Evolutionary conservation across 2,329 filamentous ascomycete genomes (phyloP).

Genomic region (Ascochyta fabae): DNA sequence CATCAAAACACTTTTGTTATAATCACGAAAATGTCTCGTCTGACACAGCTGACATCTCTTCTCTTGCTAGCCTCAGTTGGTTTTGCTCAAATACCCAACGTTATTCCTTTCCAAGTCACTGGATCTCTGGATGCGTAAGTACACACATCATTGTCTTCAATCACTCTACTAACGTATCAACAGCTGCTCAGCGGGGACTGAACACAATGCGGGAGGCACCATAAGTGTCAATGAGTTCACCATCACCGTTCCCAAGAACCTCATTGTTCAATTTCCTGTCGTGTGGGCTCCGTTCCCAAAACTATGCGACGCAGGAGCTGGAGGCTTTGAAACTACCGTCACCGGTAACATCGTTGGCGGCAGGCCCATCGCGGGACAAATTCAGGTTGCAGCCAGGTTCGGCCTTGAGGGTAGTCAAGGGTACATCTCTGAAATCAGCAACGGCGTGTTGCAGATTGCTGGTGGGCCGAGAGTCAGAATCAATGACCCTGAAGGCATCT

Average conservation of each 20-base stretch:
- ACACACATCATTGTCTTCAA: not conserved
- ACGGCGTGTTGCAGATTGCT: conserved; percentile 48
- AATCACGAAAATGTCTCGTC: conserved; percentile 26
- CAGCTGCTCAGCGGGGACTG: conserved; percentile 31
- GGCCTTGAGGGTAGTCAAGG: conserved; percentile 47
- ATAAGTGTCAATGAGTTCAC: conserved; percentile 55
- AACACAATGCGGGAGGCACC: conserved; percentile 55
- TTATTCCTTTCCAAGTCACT: conserved; percentile 35
- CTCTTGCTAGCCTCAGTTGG: conserved; percentile 28
- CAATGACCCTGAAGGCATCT: conserved; percentile 57
- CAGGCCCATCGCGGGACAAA: conserved; percentile 48
- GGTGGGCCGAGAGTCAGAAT: conserved; percentile 48
- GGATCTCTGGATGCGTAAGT: conserved; percentile 39
- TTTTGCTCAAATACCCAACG: conserved; percentile 30
- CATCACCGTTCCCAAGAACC: conserved; percentile 58
- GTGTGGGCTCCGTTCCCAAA: conserved; percentile 53
- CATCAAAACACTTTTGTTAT: not conserved
- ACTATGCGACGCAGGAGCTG: conserved; percentile 32
- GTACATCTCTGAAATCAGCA: conserved; percentile 46
- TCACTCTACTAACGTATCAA: not conserved
- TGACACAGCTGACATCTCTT: conserved; percentile 20
- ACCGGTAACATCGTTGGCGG: conserved; percentile 50
- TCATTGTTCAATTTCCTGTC: conserved; percentile 58
- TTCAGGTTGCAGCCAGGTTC: conserved; percentile 47
- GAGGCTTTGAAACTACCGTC: conserved; percentile 40